Base-by-base conservation (phyloP, 2,329 filamentous ascomycete species). In the Cercospora sesami region DNA sequence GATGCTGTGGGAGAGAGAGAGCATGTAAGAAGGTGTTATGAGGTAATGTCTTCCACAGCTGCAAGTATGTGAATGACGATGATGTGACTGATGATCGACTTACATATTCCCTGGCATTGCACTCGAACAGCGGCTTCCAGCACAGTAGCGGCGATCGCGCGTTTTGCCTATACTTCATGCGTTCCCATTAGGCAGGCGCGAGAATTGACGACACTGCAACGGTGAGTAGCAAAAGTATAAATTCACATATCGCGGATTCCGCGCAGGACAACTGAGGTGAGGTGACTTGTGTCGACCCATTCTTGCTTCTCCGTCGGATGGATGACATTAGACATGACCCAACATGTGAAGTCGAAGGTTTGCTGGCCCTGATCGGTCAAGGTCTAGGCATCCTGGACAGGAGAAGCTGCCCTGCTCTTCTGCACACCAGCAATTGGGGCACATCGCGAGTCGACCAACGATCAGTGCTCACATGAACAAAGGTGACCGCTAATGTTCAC, bases 101-200 rank as follows among this genome's bases (percentile, higher is more conserved):
- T 45, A 63, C 60, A 66, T 66, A 26, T 66, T 66, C n/a, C 64
- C 64, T 33, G 64, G 64, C 64, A 66, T 66, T 23, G 30, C 64
- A 21, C n/a, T 42, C 26, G 42, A 30, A n/a, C 53, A 33, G 53
- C 28, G 14, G 53, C 7, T 28, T 58, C 8, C 53, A 58, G 16
- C 53, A 31, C 53, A 33, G 18, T 18, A n/a, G 53, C 53, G 53
- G 30, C 53, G 26, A 51, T 58, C 14, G 23, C 53, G 53, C 53
- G 53, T 33, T 18, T 23, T 58, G 53, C 23, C n/a, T 58, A 58
- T 58, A 9, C 30, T 58, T 21, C 53, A 14, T 58, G 21, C 53
- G 26, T 58, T 30, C 26, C 53, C 53, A n/a, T 33, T n/a, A 26
- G 26, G 30, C 53, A 33, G 26, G 53, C 26, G 26, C 23, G 8